Base-by-base conservation (phyloP, 257 asterid species). In the Osmanthus fragrans region DNA sequence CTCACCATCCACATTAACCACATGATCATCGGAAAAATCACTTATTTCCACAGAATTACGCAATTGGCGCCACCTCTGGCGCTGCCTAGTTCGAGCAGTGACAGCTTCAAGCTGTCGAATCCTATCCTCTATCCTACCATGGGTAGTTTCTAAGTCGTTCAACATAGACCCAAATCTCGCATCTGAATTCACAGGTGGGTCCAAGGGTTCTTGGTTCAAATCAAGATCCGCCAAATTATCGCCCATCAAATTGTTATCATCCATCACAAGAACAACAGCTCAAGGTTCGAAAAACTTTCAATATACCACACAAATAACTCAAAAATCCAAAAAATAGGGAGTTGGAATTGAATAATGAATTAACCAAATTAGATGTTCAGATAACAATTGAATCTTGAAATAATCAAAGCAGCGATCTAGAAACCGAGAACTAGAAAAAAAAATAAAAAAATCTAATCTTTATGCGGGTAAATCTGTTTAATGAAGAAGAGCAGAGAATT, bases 81-180 rank as follows among this genome's bases (percentile, higher is more conserved):
- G 92, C 82, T 82, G 90, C 88, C 95, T 87, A 5, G 93, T 87
- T 42, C 97, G 88, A 80, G 90, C 87, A 13, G 90, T 85, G 58
- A 92, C 97, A 51, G 89, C 92, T 85, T 90, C 94, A 7, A 95
- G 96, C 85, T 91, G 96, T 12, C 96, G 87, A 76, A 95, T 86
- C 67, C 99, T 87, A 80, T 89, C 92, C 80, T 89, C 90, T 72
- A 93, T 91, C 88, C 90, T 85, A 70, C 76, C 87, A 74, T 92
- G 91, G 56, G 88, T 85, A 73, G 84, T 80, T 73, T 85, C 96
- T 83, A 88, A 76, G 54, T 86, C 96, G 81, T 81, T 84, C 85
- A 87, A 64, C 73, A 87, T 32, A 65, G 92, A 89, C 69, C 90
- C 88, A 42, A 85, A 81, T 47, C 90, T 82, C 40, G 80, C 74